These are phyloP conservation scores for Rutstroemia sp. DNA, from an alignment of 2,329 filamentous ascomycete species.

Conservation along the genomic window DNA sequence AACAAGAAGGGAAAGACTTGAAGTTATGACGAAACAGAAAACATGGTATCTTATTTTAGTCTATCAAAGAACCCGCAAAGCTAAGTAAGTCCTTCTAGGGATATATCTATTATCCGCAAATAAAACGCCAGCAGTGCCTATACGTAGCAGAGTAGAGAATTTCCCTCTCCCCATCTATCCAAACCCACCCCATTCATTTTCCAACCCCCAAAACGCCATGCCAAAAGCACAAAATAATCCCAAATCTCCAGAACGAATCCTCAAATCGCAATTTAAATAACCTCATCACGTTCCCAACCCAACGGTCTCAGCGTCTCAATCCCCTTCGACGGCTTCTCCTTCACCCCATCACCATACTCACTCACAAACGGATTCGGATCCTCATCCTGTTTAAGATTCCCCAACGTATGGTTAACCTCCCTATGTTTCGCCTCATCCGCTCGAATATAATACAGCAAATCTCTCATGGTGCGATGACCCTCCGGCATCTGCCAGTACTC, in stretches of 20 bases:
- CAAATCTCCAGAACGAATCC: no score
- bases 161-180: background rate
- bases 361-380: constrained; percentile 92
- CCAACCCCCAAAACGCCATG: background rate
- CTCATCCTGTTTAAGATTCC: constrained; percentile 76
- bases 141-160: background rate
- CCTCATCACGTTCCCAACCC: constrained; percentile 80
- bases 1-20: no score
- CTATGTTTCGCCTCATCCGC: constrained; percentile 84
- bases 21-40: no score
- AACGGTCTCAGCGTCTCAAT: constrained; percentile 53
- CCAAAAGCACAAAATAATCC: background rate
- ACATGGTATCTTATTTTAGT: no score
- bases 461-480: constrained; percentile 71
- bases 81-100: no score
- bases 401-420: constrained; percentile 89
- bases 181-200: background rate
- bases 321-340: constrained; percentile 63
- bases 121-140: background rate
- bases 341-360: constrained; percentile 63
- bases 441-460: constrained; percentile 80
- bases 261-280: constrained; percentile 39
- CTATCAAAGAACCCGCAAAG: no score
- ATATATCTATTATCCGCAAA: background rate
- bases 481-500: constrained; percentile 94